These are phyloP conservation scores for Mycena floridula DNA, from an alignment of 768 basidiomycete species.

Conservation along the genomic window DNA sequence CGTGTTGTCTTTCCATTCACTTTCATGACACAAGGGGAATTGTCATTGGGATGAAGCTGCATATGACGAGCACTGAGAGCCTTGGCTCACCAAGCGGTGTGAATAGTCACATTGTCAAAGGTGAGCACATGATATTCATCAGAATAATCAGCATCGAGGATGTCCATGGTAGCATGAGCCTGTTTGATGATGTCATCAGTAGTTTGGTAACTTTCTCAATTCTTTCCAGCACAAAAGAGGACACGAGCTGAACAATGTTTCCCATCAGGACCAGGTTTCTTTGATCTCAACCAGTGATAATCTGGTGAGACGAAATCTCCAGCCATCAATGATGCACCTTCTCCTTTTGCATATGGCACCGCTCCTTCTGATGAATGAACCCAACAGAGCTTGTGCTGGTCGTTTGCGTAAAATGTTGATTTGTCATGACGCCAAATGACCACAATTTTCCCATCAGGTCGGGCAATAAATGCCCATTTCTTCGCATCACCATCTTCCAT, in stretches of 20 bases:
- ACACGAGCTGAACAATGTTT: conserved; percentile 11
- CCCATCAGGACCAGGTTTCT: conserved; percentile 15
- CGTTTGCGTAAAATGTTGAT: neutral
- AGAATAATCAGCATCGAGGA: conserved; percentile 18
- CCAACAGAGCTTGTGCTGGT: neutral
- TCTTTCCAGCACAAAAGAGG: conserved; percentile 20
- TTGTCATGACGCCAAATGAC: conserved; percentile 23
- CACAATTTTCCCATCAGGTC: neutral
- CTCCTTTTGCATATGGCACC: conserved; percentile 28
- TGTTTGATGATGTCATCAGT: conserved; percentile 25
- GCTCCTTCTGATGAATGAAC: neutral
- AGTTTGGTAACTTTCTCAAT: conserved; percentile 22
- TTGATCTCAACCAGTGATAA: conserved; percentile 17
- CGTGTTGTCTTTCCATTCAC: conserved; percentile 15
- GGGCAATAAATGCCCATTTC: neutral
- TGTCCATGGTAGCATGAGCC: conserved; percentile 13
- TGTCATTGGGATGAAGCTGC: conserved; percentile 19
- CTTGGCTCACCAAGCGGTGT: conserved; percentile 23
- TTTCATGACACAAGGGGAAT: conserved; percentile 15
- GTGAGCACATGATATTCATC: conserved; percentile 21
- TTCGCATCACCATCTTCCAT: conserved; percentile 1
- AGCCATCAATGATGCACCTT: conserved; percentile 33
- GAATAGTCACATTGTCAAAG: conserved; percentile 28
- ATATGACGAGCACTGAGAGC: conserved; percentile 27
- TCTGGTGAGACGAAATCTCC: conserved; percentile 29